Evolutionary conservation across 108 stramenopile genomes (phyloP), one percentile per base, ranked within the genome.

Genomic region (Skeletonema grethae): DNA sequence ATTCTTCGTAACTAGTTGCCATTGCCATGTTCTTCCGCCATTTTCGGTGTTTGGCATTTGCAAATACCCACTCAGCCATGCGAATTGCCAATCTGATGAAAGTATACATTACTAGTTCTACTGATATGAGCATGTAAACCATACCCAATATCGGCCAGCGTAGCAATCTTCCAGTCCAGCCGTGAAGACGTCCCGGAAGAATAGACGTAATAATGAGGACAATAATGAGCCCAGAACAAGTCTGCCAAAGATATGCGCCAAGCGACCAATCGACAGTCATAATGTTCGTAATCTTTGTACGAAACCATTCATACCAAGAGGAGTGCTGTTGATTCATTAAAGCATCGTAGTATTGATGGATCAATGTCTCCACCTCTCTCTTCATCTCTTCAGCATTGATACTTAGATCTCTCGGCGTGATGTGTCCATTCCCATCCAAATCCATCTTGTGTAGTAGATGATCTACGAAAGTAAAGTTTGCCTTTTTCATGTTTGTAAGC

Each of bases 111-210:
- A 80, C 48, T 2, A 96, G 62, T 66, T 96, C 95, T 20, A 86
- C 85, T 7, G 65, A 57, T 48, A 96, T 91, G 35, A 90, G 43
- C 28, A 86, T 69, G 61, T 96, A 96, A 7, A 83, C 87, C 63
- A 94, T 56, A 4, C 68, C 74, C 60, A 96, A 68, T 32, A 96
- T 70, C 5, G 95, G 95, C 88, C 91, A 94, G 29, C 95, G 84
- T 30, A 94, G 55, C 18, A 90, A 50, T 53, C 82, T 71, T 8
- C 90, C 93, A 25, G 83, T 76, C 63, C 69, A 73, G 18, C 87
- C 83, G 66, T 94, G 93, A 38, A 91, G 58, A 16, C 89, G 61
- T 6, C 93, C 93, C 15, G 93, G 93, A 41, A 91, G 66, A 46
- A 90, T 85, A 3, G 85, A 84, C 10, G 84, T 70, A 4, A 89